Evolutionary conservation across 441 rosid genomes (phyloP), one percentile per base, ranked within the genome.

Genomic region (Iberis amara): DNA sequence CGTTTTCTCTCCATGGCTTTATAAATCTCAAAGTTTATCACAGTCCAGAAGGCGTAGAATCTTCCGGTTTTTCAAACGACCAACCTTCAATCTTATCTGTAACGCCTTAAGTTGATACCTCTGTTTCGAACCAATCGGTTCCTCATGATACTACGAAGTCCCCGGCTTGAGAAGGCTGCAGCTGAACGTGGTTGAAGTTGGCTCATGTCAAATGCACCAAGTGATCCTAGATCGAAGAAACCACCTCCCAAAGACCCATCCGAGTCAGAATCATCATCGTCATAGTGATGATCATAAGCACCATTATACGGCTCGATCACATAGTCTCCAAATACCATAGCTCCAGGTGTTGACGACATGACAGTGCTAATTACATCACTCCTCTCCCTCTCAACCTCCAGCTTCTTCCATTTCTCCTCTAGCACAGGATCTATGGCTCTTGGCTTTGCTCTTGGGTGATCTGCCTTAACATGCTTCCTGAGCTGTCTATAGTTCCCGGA

Each of bases 321-420:
- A 62, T 79, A 82, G 63, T 82, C 86, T 35, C 89, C 89, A 36
- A 79, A 47, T 9, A 82, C 77, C 67, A 75, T 45, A 12, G 81
- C 85, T 12, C 90, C 90, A 0, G 85, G 90, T 1, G 78, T 76
- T 11, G 86, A 74, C 9, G 85, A 78, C 70, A 80, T 72, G 10
- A 80, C 52, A 1, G 80, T 76, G 55, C 77, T 76, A 47, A 83
- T 80, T 9, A 80, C 91, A 66, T 83, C 87, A 38, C 66, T 63
- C 60, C 73, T 55, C 68, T 72, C 91, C 44, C 79, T 62, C 59
- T 68, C 83, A 51, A 53, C 62, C 66, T 78, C 91, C 5, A 75
- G 73, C 69, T 65, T 76, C 77, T 80, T 83, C 87, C 91, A 83
- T 70, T 80, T 67, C 64, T 64, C 81, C 57, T 80, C 76, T 6